Evolutionary conservation across 1,284 basidiomycete genomes (phyloP), one percentile per base, ranked within the genome.

Genomic region (Meripilus lineatus): DNA sequence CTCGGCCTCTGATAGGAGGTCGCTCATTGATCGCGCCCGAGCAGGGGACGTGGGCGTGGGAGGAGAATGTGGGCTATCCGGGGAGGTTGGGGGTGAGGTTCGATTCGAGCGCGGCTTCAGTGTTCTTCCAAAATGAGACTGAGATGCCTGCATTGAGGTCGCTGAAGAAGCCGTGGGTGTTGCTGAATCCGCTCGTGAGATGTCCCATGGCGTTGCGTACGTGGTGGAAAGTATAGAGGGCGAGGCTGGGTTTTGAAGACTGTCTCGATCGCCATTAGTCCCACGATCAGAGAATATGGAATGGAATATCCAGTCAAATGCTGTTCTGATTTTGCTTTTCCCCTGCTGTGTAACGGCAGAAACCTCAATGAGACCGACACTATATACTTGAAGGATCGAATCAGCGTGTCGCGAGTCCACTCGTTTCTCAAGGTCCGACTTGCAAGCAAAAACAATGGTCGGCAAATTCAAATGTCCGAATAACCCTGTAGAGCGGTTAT

Each of bases 371-470:
- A 90, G 62, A n/a, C 86, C 84, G 5, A 78, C 74, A 52, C 84
- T 79, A 55, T 81, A 81, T 30, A 63, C 59, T 20, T 69, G 61
- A 24, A 83, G 64, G 32, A 77, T 59, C 21, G 64, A 63, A 21
- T 69, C 55, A 3, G 79, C 81, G 35, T 66, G 64, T 46, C 70
- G 63, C 10, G 81, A 77, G 49, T 81, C 69, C n/a, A 88, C 68
- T 34, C 66, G 66, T 30, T 66, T 68, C 15, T 70, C 67, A 23
- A 82, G 62, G 57, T 90, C 87, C 8, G 77, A 77, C 61, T 89
- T 90, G 65, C 88, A 86, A 20, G 84, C 84, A 14, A 90, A 66
- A 17, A 83, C 81, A 22, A 88, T 67, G n/a, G 73, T 65, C 5
- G 85, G 75, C 28, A 80, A 65, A 49, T 72, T 74, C 54, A 79